Evolutionary conservation across 176 grass and related monocot genomes (phyloP), one percentile per base, ranked within the genome.

Genomic region (Hordeum vulgare): DNA sequence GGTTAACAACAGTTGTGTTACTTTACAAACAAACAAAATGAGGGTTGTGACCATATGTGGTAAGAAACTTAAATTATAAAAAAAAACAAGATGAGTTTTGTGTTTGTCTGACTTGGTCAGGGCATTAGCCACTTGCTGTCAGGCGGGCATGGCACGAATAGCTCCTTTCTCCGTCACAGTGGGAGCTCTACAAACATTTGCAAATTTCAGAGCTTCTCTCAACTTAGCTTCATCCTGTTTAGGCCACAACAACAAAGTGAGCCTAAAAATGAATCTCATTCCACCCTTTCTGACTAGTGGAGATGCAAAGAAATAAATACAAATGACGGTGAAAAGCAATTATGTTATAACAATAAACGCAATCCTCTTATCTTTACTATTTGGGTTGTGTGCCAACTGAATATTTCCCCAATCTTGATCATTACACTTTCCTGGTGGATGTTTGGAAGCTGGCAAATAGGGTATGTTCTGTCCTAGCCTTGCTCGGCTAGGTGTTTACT

Each of bases 131-230:
- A 98, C 93, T 59, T 92, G 91, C 44, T 94, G 74, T 23, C 83
- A 83, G 36, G 89, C 94, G 68, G 93, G 96, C 81, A 92, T 44
- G 18, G 93, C 87, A 7, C 91, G 93, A 37, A 95, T 98, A 7
- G 91, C 93, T 42, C 96, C 93, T 66, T 89, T 95, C 85, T 92
- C 85, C 10, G 23, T 96, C 68, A 98, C 93, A 1, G 96, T 95
- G 47, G 94, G 86, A 68, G 93, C 96, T 66, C 96, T 89, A 63
- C 96, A 94, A 39, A 83, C 78, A 77, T 98, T 98, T 66, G 96
- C 91, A 71, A 98, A 98, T 33, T 83, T 94, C 58, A 98, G 89
- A 31, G 91, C 96, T 74, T 95, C 93, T 87, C 77, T 78, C 58
- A 47, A 47, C 5, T 89, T 67, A 14, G 24, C 83, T 84, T 96